Base-by-base conservation (phyloP, 768 basidiomycete genomes). In the Russula vinacea region DNA sequence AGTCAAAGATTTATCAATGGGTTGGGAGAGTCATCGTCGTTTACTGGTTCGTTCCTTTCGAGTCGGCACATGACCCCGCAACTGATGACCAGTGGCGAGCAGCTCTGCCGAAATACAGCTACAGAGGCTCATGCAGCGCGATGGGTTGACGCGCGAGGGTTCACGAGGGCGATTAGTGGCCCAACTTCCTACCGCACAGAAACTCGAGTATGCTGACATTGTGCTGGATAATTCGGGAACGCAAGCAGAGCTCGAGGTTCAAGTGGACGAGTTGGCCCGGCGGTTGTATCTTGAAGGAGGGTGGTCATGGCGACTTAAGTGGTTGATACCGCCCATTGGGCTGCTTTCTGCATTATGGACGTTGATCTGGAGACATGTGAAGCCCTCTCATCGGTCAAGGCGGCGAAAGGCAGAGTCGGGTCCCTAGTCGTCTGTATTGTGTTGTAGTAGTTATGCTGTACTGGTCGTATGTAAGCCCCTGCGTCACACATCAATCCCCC, bases 191-290 rank as follows among this genome's bases (percentile, higher is more conserved):
- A 89, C 97, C 50, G 71, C 83, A 0, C 78, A 85, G 40, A 99
- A 98, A 73, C 78, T 94, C 5, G 70, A 77, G n/a, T 94, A 91
- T 66, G 95, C 94, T 4, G 92, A 95, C 71, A 72, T 84, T 57
- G 85, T 97, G 55, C 73, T 98, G 37, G 94, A 98, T 76, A 98
- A 98, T 73, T 92, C 91, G 7, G 92, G 93, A 1, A 79, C 87
- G 0, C 76, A 78, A 9, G 74, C 80, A 40, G 92, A 94, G 62
- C 78, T 98, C 11, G 79, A 87, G 40, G 70, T 68, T 1, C 83
- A 85, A 61, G 77, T 86, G 11, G 80, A 81, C 29, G 71, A 75
- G 35, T 73, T 84, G 44, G 76, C 83, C 1, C 60, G 66, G 6
- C 76, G 78, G 39, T 74, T 83, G 58, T 62, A 73, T 56, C 77